Evolutionary conservation across 305 asterid genomes (phyloP), one percentile per base, ranked within the genome.

Genomic region (Stenogyne calaminthoides): DNA sequence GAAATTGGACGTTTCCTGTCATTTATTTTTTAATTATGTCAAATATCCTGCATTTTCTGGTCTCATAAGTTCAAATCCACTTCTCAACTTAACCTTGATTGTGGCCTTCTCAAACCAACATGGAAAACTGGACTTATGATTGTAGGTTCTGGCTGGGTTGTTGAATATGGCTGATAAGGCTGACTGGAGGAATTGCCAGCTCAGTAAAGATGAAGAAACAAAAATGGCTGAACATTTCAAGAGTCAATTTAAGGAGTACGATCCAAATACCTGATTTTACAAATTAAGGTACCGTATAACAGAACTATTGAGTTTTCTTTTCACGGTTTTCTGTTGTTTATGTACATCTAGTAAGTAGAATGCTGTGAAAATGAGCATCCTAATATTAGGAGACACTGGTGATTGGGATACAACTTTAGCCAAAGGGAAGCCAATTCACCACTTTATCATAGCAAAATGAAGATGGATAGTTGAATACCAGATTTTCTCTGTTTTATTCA

Each of bases 111-210:
- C 58, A 16, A 55, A 63, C 66, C 68, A 56, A 70, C 42, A 42
- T 55, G 60, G 58, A 51, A 63, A 54, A 15, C 62, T 71, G 46
- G 57, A 49, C 63, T 18, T 39, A 16, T 63, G 16, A 3, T 69
- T 71, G 67, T 75, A 95, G 99, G 99, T 95, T 77, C 80, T 95
- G 77, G 99, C 99, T 69, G 99, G 99, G 75, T 85, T 95, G 85
- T 76, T 95, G 84, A 92, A 92, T 71, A 78, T 84, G 80, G 91
- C 99, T 52, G 96, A 90, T 76, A 90, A 86, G 73, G 98, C 98
- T 72, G 98, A 95, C 80, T 95, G 99, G 99, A 86, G 96, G 79
- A 90, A 92, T 71, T 88, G 94, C 84, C 88, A 88, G 84, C 85
- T 89, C 44, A 83, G 87, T 76, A 90, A 85, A 81, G 98, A 89